Evolutionary conservation across 495 filamentous ascomycete genomes (phyloP).

Genomic region (Tuber umbilicatum): DNA sequence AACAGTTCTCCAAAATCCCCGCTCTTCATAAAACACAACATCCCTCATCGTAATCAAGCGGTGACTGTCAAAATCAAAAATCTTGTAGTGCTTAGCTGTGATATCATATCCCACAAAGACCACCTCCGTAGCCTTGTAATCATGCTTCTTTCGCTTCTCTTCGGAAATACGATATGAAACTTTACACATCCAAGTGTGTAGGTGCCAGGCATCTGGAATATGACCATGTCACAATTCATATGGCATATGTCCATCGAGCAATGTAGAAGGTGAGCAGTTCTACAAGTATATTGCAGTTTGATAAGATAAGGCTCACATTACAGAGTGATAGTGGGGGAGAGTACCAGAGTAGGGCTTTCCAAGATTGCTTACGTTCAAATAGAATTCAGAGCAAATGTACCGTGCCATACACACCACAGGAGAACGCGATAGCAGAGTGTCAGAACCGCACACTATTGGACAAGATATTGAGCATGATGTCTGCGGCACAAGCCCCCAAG

Average conservation of each 20-base stretch:
- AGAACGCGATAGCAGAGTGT: no score
- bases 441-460: no score
- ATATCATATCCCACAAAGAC: neutral
- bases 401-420: no score
- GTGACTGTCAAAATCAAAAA: neutral
- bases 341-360: no score
- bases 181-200: neutral
- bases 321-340: no score
- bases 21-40: neutral
- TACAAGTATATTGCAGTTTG: neutral
- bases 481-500: no score
- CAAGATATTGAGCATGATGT: no score
- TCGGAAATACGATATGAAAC: neutral
- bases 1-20: neutral
- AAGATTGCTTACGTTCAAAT: no score
- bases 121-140: neutral
- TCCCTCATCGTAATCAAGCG: rapidly evolving
- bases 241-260: rapidly evolving
- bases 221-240: neutral
- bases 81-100: neutral
- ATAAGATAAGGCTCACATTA: no score
- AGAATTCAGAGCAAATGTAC: no score
- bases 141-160: neutral
- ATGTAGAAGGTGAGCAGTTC: rapidly evolving
- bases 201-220: neutral